Base-by-base conservation (phyloP, 768 basidiomycete genomes). In the Trametes gibbosa region DNA sequence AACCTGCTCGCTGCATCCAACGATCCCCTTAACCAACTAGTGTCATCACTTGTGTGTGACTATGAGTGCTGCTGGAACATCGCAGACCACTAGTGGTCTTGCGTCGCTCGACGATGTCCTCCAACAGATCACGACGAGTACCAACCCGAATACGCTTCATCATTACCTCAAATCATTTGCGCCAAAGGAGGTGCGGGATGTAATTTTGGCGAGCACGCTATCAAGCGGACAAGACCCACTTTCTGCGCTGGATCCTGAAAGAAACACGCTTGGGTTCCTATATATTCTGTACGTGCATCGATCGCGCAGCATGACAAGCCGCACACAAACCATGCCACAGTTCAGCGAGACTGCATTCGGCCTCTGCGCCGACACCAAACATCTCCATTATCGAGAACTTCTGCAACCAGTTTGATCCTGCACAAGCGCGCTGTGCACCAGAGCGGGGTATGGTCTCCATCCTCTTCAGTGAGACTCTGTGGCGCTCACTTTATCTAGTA, bases 161-260 rank as follows among this genome's bases (percentile, higher is more conserved):
- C 39, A 57, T 9, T 53, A 58, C 39, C 59, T 66, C 40, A 65
- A 57, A 47, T 53, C 52, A n/a, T 75, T 75, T 14, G 74, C 81
- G 7, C 74, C 82, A 6, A 85, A 80, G 59, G 89, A 91, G 29
- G 73, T 81, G 27, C 74, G 82, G 29, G 87, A 89, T 21, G 68
- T 75, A 16, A 74, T 86, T 48, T 75, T 90, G 4, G 77, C 83
- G 5, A 79, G 82, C 61, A 60, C 77, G 12, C 67, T 89, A 7
- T 69, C 79, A 0, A 77, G 79, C 47, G 89, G 85, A 3, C 81
- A 85, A 63, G 90, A 93, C 70, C 91, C 91, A 9, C 67, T 93
- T 50, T 56, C 72, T n/a, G 68, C 87, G 9, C 72, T 93, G 35
- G 80, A 86, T 65, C 70, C 83, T 24, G 70, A 74, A 29, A 66